phyloP scores from a whole-genome alignment of 164 flowering plant genomes.

The Saururus chinensis region DNA sequence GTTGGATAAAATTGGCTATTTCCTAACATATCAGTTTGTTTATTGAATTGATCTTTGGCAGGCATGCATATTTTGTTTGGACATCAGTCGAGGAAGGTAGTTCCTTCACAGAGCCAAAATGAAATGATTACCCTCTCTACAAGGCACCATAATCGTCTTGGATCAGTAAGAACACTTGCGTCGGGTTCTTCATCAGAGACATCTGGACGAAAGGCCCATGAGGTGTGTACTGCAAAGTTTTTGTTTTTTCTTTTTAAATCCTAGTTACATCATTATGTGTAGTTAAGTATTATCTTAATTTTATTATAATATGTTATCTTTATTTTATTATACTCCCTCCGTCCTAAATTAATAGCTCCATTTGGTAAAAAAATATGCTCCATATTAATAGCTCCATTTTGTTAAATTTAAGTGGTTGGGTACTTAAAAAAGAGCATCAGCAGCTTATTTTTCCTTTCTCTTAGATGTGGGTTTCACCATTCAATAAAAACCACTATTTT shows the following conservation, averaged over 20 bases:
- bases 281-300: too few species aligned
- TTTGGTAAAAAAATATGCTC: too few species aligned
- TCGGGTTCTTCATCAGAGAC: constrained; percentile 23
- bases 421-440: too few species aligned
- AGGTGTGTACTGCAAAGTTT: constrained; percentile 9
- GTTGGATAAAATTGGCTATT: background rate
- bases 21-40: background rate
- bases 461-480: too few species aligned
- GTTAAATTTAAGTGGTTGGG: too few species aligned
- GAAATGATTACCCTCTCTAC: constrained; percentile 4
- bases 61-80: constrained; percentile 7
- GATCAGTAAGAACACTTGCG: constrained; percentile 16
- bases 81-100: constrained; percentile 6
- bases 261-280: background rate
- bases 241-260: background rate
- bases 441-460: too few species aligned
- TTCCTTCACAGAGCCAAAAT: constrained; percentile 6
- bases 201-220: constrained; percentile 7
- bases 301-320: too few species aligned
- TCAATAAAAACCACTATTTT: too few species aligned
- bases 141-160: constrained; percentile 7
- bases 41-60: constrained; percentile 6
- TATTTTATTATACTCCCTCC: too few species aligned
- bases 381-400: too few species aligned
- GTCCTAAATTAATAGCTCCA: too few species aligned